These are phyloP conservation scores for Globisporangium rhizosaccharum DNA, from an alignment of 352 stramenopile species.

Conservation along the genomic window DNA sequence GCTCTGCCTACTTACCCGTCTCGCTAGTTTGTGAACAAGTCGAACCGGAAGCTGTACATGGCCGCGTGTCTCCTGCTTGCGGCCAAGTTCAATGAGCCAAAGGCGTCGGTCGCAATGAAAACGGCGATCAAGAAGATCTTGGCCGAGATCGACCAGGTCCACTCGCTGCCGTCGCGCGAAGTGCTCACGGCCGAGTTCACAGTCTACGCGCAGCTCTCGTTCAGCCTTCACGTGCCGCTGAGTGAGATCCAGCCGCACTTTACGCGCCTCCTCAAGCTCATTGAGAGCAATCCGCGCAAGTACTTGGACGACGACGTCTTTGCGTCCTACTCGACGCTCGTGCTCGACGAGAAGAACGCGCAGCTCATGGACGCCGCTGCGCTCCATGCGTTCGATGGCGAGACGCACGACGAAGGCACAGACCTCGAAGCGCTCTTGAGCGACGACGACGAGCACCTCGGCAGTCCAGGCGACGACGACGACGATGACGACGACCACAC, in stretches of 20 bases:
- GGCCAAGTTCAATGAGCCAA: slow-evolving; percentile 90
- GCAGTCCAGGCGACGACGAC: slow-evolving; percentile 22
- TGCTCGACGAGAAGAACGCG: slow-evolving; percentile 63
- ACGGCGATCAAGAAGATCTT: slow-evolving; percentile 60
- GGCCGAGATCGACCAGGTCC: slow-evolving; percentile 70
- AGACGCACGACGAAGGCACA: slow-evolving; percentile 56
- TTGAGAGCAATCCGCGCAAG: slow-evolving; percentile 87
- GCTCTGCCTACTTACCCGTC: no score
- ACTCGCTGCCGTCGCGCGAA: slow-evolving; percentile 75
- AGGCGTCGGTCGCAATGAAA: slow-evolving; percentile 60
- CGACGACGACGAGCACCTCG: slow-evolving; percentile 50
- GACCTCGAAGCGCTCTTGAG: slow-evolving; percentile 61
- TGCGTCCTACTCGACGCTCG: slow-evolving; percentile 56
- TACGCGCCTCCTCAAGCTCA: slow-evolving; percentile 71
- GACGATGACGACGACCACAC: slow-evolving; percentile 14
- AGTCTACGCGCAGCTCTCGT: slow-evolving; percentile 87
- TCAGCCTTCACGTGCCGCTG: slow-evolving; percentile 81
- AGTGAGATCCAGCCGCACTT: slow-evolving; percentile 84
- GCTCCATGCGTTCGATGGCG: slow-evolving; percentile 21
- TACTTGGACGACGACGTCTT: slow-evolving; percentile 87
- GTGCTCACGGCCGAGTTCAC: slow-evolving; percentile 88
- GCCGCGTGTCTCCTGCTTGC: slow-evolving; percentile 93
- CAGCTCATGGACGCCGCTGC: slow-evolving; percentile 10
- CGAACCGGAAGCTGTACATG: slow-evolving; percentile 95
- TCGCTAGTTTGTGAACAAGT: slow-evolving; percentile 90